Evolutionary conservation across 805 yeast genomes (phyloP).

Genomic region (Scheffersomyces spartinae): DNA sequence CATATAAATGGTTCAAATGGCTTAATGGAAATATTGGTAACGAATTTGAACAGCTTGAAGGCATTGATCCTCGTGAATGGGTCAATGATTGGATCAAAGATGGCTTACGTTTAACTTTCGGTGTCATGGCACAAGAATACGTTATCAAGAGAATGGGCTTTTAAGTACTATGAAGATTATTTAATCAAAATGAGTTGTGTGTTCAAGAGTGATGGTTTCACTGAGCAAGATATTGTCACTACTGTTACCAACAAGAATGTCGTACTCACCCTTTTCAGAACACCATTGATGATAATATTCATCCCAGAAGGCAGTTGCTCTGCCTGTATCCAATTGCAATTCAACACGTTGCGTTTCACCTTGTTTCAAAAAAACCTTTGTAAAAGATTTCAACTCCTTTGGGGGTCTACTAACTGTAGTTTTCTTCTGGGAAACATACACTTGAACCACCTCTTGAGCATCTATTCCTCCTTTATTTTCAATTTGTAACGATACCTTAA

Average conservation of each 20-base stretch:
- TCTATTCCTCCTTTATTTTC: constrained; percentile 35
- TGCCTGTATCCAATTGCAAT: constrained; percentile 31
- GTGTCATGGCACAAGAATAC: constrained; percentile 82
- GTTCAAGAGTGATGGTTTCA: constrained; percentile 9
- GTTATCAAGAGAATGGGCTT: constrained; percentile 84
- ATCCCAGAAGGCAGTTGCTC: constrained; percentile 45
- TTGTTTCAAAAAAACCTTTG: constrained; percentile 33
- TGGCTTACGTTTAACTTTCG: constrained; percentile 70
- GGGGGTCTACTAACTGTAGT: constrained; percentile 37
- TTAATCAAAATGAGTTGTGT: neutral
- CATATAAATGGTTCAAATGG: constrained; percentile 90
- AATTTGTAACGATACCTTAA: constrained; percentile 26
- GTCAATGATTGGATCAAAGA: constrained; percentile 32
- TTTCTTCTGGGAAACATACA: constrained; percentile 31
- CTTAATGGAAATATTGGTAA: constrained; percentile 39
- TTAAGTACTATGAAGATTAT: constrained; percentile 13
- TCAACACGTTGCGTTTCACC: constrained; percentile 30
- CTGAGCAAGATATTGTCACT: constrained; percentile 15
- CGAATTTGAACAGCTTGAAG: constrained; percentile 4
- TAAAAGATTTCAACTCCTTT: constrained; percentile 51
- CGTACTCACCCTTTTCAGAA: constrained; percentile 38
- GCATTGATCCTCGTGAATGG: constrained; percentile 32
- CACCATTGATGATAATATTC: constrained; percentile 38
- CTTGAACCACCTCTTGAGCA: constrained; percentile 48
- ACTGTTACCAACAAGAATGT: constrained; percentile 33